Base-by-base conservation (phyloP, 495 filamentous ascomycete genomes). In the Xylaria bambusicola region DNA sequence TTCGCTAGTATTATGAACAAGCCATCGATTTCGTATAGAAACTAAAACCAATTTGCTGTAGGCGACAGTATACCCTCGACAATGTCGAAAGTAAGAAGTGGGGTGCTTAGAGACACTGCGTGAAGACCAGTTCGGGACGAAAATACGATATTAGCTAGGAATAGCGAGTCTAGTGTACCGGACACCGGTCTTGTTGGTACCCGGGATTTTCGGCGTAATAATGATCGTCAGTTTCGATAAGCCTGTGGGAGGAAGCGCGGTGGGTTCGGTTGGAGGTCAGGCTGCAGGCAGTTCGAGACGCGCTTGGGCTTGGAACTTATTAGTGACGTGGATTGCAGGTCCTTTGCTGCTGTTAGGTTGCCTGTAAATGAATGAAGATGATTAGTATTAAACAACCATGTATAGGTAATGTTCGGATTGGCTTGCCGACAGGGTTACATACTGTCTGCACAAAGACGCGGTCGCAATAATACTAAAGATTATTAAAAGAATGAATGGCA, bases 211-310 rank as follows among this genome's bases (percentile, higher is more conserved):
- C 70, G 70, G 66, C 62, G 65, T 64, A 65, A 66, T 67, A 65
- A 65, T 67, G 70, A 71, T 73, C 68, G 70, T 61, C 68, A 53
- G 68, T 67, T 71, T 73, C 62, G 70, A 64, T 41, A 58, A 59
- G 57, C 58, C 57, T 58, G 45, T 23, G 54, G 66, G 57, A 61
- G 58, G 47, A 58, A 45, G 46, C 58, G 38, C 52, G 57, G 45
- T 38, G 18, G 62, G 47, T 26, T 63, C 36, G 47, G 62, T 54
- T 44, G 2, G n/a, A n/a, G 51, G 36, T 38, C 21, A 49, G 62
- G 66, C 67, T 68, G 63, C 62, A 50, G 62, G 61, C 56, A 53
- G 56, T 42, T 62, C 62, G 62, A 58, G 61, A 62, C 58, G 56
- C 40, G 63, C 54, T 55, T 35, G 48, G n/a, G 40, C n/a, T 44